Conservation (phyloP, 495 filamentous ascomycete genomes). For the Trypethelium eluteriae region DNA sequence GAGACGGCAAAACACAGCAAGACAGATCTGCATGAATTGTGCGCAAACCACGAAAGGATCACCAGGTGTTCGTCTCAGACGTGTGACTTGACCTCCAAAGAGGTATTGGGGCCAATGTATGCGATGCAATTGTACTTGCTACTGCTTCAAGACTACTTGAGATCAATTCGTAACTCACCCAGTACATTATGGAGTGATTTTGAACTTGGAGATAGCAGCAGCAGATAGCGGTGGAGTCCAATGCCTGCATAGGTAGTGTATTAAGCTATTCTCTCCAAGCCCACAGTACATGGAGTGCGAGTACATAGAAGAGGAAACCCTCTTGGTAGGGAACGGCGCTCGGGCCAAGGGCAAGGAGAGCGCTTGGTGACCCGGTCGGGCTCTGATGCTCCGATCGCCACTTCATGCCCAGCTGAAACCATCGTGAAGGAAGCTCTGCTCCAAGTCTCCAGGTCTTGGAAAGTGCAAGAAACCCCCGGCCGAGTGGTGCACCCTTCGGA, state of each 20-base stretch:
- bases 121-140: neutral
- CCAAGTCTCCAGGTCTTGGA: neutral
- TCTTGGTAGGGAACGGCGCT: neutral
- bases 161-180: no score
- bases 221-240: no score
- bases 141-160: neutral
- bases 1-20: neutral
- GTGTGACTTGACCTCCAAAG: no score
- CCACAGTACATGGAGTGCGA: neutral
- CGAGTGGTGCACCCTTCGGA: no score
- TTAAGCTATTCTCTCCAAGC: no score
- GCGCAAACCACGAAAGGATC: conserved; percentile 9
- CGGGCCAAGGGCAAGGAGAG: neutral
- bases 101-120: no score
- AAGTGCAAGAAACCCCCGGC: no score
- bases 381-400: neutral
- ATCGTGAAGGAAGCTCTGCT: neutral
- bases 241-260: no score
- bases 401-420: neutral
- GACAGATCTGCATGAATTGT: neutral
- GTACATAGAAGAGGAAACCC: neutral
- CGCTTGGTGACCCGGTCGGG: neutral
- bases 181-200: no score
- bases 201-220: no score
- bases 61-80: conserved; percentile 10